phyloP scores from a whole-genome alignment of 192 early-diverging fungal species.

The Chytriomyces hyalinus region DNA sequence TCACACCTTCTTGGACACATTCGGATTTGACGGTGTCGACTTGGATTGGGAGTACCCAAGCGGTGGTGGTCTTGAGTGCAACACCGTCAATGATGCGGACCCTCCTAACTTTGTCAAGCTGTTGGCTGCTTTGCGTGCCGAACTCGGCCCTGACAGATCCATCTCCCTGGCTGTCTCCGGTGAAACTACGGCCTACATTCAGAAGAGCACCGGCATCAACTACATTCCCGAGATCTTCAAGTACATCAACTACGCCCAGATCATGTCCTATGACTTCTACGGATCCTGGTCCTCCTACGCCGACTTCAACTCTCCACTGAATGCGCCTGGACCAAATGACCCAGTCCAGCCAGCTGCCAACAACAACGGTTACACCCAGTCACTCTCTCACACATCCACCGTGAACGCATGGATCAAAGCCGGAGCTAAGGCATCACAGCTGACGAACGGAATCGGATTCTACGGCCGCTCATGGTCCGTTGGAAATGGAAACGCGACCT shows the following conservation, averaged over 20 bases:
- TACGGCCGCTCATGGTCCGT: constrained; percentile 27
- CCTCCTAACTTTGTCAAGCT: constrained; percentile 19
- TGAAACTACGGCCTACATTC: constrained; percentile 16
- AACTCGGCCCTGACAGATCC: constrained; percentile 18
- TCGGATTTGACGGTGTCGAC: constrained; percentile 27
- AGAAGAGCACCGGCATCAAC: background rate
- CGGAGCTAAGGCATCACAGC: background rate
- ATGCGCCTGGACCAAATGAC: constrained; percentile 10
- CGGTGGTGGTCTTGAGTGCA: constrained; percentile 19
- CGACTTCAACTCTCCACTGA: constrained; percentile 31
- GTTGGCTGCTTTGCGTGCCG: constrained; percentile 8
- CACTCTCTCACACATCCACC: constrained; percentile 1
- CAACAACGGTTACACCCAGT: constrained; percentile 15
- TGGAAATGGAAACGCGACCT: background rate
- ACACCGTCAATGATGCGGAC: constrained; percentile 7
- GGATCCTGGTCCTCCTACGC: constrained; percentile 17
- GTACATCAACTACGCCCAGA: constrained; percentile 20
- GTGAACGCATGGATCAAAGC: constrained; percentile 9
- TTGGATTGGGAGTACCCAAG: constrained; percentile 14
- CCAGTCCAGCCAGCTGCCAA: constrained; percentile 10
- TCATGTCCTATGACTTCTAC: constrained; percentile 36
- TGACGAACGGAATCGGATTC: constrained; percentile 18
- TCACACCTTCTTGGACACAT: constrained; percentile 12
- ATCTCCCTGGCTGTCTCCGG: constrained; percentile 26
- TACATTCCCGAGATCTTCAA: constrained; percentile 16